These are phyloP conservation scores for Naganishia onofrii DNA, from an alignment of 768 basidiomycete species.

Conservation along the genomic window DNA sequence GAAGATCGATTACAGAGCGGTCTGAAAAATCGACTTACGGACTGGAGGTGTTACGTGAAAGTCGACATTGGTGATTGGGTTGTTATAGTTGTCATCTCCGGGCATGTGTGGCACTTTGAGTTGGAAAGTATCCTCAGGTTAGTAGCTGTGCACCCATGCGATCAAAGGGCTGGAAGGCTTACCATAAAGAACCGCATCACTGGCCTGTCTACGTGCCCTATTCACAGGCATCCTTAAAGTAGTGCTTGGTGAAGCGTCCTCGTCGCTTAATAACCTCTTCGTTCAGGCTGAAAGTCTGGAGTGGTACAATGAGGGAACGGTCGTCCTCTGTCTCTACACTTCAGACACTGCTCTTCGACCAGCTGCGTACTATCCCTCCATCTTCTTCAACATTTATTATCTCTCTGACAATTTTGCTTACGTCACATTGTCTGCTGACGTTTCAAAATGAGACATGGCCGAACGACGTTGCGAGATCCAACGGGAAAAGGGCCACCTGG, in stretches of 20 bases:
- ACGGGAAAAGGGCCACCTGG: too few relatives aligned
- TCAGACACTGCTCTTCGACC: too few relatives aligned
- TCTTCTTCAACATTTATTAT: too few relatives aligned
- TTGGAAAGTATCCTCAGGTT: background rate
- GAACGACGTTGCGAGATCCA: background rate
- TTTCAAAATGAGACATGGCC: conserved; percentile 1
- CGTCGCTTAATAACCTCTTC: background rate
- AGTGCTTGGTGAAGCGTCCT: background rate
- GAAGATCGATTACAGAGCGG: background rate
- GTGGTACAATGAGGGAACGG: too few relatives aligned
- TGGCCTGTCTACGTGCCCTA: background rate
- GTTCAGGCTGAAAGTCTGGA: too few relatives aligned
- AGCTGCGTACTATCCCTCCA: too few relatives aligned
- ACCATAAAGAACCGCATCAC: conserved; percentile 1
- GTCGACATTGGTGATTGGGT: conserved; percentile 14
- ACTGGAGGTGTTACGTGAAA: conserved; percentile 9
- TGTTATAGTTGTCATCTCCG: conserved; percentile 15
- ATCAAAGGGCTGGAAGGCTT: background rate
- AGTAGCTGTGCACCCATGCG: background rate
- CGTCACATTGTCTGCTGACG: conserved; percentile 3
- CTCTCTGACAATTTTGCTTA: background rate
- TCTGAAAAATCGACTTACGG: background rate
- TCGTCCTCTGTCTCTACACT: too few relatives aligned
- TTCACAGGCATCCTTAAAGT: background rate
- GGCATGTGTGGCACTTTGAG: background rate